These are phyloP conservation scores for Naumovozyma castellii DNA, from an alignment of 805 yeast genomes.

Conservation along the genomic window DNA sequence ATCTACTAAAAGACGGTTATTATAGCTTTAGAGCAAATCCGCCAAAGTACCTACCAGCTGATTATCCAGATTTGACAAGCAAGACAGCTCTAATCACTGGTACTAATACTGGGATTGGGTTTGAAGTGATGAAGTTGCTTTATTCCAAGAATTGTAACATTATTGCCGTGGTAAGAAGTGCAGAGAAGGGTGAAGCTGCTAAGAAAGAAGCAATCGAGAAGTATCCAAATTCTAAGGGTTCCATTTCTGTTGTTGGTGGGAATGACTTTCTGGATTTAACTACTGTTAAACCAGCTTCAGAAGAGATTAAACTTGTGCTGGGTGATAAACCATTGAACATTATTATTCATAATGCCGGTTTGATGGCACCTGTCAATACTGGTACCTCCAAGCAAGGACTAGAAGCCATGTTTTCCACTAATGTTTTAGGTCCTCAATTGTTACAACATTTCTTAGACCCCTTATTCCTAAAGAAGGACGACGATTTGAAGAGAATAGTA, in stretches of 20 bases:
- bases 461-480: conserved; percentile 26
- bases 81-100: conserved; percentile 36
- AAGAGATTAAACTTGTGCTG: conserved; percentile 9
- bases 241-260: conserved; percentile 18
- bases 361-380: conserved; percentile 25
- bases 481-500: conserved; percentile 28
- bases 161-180: conserved; percentile 28
- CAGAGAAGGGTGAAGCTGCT: conserved; percentile 29
- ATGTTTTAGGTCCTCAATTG: conserved; percentile 9
- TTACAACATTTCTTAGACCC: conserved; percentile 29
- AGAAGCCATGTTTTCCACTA: conserved; percentile 34
- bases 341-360: conserved; percentile 32
- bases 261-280: conserved; percentile 35
- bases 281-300: conserved; percentile 27
- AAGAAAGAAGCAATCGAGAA: conserved; percentile 21
- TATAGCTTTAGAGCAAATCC: conserved; percentile 20
- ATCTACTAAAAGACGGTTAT: conserved; percentile 11
- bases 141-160: conserved; percentile 30
- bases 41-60: conserved; percentile 25
- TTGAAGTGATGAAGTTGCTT: conserved; percentile 18
- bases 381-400: conserved; percentile 29
- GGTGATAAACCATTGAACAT: conserved; percentile 21
- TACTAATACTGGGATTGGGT: conserved; percentile 33
- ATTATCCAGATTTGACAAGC: conserved; percentile 32
- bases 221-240: conserved; percentile 20